Evolutionary conservation across 2,329 filamentous ascomycete species (phyloP), one percentile per base, ranked within the genome.

Genomic region (Sphaerulina musiva): DNA sequence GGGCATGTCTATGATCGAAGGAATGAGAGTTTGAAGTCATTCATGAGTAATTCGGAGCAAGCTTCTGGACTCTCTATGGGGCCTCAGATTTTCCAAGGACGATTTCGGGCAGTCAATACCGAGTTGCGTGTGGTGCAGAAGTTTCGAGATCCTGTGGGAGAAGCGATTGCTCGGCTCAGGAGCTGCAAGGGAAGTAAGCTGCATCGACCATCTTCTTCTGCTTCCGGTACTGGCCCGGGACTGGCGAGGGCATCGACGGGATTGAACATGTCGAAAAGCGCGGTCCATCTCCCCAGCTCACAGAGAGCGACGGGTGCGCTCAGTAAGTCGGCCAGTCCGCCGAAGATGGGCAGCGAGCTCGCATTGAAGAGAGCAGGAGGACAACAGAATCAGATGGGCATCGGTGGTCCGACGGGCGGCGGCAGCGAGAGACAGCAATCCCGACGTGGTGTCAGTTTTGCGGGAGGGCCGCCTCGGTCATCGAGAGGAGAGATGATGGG

Each of bases 41-140:
- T 65, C 53, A 59, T 67, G 47, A 60, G 61, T 48, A 51, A 51
- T 20, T 51, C 55, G 20, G 39, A 51, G 38, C 46, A 57, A 14
- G 57, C 53, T 11, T 57, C 53, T 44, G 55, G 49, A 8, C n/a
- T 62, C 31, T 58, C 48, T 11, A 56, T 68, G 41, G 64, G 66
- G 11, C 64, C 67, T 7, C 66, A 68, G 47, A 63, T 67, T 20
- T 69, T 69, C 56, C 66, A 68, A 51, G 67, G 67, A 31, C 59
- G 67, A 39, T 69, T 69, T 58, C 62, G 65, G 46, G 67, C 66
- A 31, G 61, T 68, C 23, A 66, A 68, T 54, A 66, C 62, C 6
- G 67, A 69, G 55, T 53, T 69, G 36, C 59, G 61, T 46, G 65
- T 69, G 11, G 67, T 68, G 42, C 64, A 68, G 54, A 65, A 65